Conservation (phyloP, 306 rosid genomes). For the Acacia crassicarpa region DNA sequence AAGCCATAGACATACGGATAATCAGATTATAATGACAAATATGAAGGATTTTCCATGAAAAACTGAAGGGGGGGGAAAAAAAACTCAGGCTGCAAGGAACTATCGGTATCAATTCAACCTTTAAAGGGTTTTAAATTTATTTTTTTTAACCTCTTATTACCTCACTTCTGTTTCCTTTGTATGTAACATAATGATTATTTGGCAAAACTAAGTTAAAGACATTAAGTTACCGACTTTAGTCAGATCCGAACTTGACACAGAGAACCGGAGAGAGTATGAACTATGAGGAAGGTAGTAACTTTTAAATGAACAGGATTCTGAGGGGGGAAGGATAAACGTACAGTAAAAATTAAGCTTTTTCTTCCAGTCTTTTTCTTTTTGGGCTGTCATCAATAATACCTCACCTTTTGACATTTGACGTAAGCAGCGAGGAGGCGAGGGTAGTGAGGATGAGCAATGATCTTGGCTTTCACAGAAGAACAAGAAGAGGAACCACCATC, state of each 20-base stretch:
- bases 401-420: slow-evolving; percentile 92
- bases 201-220: neutral
- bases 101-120: slow-evolving; percentile 31
- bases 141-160: neutral
- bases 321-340: neutral
- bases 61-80: neutral
- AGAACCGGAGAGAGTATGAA: slow-evolving; percentile 1
- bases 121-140: slow-evolving; percentile 35
- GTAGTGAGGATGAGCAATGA: slow-evolving; percentile 98
- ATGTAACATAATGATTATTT: slow-evolving; percentile 3
- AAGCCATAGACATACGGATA: neutral
- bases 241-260: slow-evolving; percentile 45
- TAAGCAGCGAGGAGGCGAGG: slow-evolving; percentile 87
- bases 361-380: neutral
- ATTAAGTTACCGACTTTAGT: slow-evolving; percentile 1
- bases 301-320: neutral
- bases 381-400: neutral
- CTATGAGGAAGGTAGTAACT: neutral
- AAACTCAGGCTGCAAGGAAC: neutral
- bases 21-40: neutral
- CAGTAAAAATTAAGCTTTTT: slow-evolving; percentile 22
- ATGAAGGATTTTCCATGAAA: neutral
- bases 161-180: neutral
- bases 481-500: slow-evolving; percentile 44
- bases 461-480: slow-evolving; percentile 72